Conservation (phyloP, 768 basidiomycete species). For the Termitomyces sp. region DNA sequence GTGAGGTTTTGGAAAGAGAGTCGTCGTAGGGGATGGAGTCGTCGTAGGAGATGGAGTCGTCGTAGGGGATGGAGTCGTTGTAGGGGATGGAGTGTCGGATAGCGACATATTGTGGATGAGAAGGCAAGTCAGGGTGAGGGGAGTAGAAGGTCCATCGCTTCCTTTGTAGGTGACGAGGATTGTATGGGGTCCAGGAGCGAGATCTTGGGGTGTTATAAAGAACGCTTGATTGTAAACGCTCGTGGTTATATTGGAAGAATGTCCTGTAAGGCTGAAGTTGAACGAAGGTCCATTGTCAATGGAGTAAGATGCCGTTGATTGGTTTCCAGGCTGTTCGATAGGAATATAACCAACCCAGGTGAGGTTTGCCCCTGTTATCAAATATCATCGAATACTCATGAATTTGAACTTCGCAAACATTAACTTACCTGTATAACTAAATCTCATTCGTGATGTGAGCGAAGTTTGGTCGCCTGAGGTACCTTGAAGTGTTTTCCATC, state of each 20-base stretch:
- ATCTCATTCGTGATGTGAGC: no score
- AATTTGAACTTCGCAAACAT: no score
- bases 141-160: not conserved
- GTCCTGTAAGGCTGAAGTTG: conserved; percentile 1
- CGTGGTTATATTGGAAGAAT: not conserved
- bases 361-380: conserved; percentile 3
- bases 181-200: conserved; percentile 2
- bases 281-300: conserved; percentile 4
- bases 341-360: conserved; percentile 10
- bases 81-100: not conserved
- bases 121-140: conserved; percentile 7
- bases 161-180: conserved; percentile 7
- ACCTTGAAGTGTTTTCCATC: no score
- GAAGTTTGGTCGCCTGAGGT: no score
- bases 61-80: not conserved
- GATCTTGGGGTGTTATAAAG: conserved; percentile 9
- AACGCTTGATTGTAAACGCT: conserved; percentile 2
- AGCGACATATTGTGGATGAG: not conserved
- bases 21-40: not conserved
- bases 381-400: not conserved
- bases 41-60: not conserved
- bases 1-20: not conserved
- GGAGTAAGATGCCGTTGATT: not conserved
- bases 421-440: no score
- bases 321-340: not conserved